Evolutionary conservation across 805 yeast species (phyloP).

Genomic region (Pichia eremophila): DNA sequence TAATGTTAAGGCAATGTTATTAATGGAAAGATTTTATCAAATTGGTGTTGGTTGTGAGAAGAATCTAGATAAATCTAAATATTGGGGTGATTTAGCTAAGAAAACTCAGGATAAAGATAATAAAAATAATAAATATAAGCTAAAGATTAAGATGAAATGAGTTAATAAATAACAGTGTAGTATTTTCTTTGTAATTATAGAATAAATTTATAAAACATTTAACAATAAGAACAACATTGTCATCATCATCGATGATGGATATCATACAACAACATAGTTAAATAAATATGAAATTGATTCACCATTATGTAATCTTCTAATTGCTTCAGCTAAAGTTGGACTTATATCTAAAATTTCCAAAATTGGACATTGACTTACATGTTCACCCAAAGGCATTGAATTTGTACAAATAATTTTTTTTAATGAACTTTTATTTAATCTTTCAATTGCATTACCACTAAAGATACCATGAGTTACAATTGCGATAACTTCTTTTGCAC

Average conservation of each 20-base stretch:
- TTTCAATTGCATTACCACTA: conserved; percentile 73
- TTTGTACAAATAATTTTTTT: conserved; percentile 82
- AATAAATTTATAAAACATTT: background rate
- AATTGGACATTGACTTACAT: conserved; percentile 50
- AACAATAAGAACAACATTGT: conserved; percentile 21
- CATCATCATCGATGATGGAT: background rate
- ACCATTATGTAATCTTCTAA: conserved; percentile 91
- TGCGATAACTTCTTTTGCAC: conserved; percentile 81
- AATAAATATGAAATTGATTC: conserved; percentile 87
- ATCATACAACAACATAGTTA: conserved; percentile 37
- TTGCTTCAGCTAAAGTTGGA: conserved; percentile 85
- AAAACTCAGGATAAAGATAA: conserved; percentile 11
- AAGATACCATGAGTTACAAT: conserved; percentile 94
- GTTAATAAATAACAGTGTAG: background rate
- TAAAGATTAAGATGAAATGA: background rate
- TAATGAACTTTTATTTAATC: conserved; percentile 58
- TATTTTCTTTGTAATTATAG: background rate
- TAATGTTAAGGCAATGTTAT: conserved; percentile 73
- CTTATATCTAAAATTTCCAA: conserved; percentile 77
- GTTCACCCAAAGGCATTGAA: conserved; percentile 75
- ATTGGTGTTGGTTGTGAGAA: conserved; percentile 78
- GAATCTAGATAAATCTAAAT: conserved; percentile 47
- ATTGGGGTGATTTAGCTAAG: conserved; percentile 73
- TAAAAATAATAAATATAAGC: background rate
- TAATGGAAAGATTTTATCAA: conserved; percentile 75